phyloP scores from a whole-genome alignment of 2,329 filamentous ascomycete species.

The Dactylella cylindrospora region DNA sequence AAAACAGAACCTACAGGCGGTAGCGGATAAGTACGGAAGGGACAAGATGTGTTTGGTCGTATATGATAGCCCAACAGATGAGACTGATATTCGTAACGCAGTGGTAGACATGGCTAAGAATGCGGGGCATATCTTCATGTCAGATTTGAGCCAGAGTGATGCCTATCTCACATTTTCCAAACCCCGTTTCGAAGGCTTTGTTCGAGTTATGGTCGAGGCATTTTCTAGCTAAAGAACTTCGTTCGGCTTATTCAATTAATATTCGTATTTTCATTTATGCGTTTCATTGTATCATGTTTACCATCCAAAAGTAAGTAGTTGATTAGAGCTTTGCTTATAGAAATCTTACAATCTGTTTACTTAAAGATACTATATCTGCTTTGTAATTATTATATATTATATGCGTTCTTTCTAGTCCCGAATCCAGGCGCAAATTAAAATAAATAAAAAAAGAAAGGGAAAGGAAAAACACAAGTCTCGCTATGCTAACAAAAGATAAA shows the following conservation, averaged over 20 bases:
- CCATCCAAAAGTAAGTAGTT: too few species aligned
- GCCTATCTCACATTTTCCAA: constrained; percentile 12
- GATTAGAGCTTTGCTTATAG: too few species aligned
- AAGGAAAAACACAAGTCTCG: neutral
- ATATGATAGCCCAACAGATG: constrained; percentile 21
- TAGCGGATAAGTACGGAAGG: constrained; percentile 21
- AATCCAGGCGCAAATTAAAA: neutral
- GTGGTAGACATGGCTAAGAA: constrained; percentile 25
- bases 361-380: too few species aligned
- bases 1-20: constrained; percentile 3
- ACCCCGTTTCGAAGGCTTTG: constrained; percentile 15
- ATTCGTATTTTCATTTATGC: too few species aligned
- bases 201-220: constrained; percentile 29
- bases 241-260: too few species aligned
- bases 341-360: too few species aligned
- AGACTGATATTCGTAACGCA: constrained; percentile 4
- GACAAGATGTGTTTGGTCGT: constrained; percentile 26
- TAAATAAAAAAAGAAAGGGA: neutral
- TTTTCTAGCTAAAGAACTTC: constrained; percentile 9
- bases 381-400: neutral
- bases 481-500: constrained; percentile 1
- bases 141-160: constrained; percentile 11
- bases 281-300: too few species aligned
- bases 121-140: constrained; percentile 30
- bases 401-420: neutral